phyloP scores from a whole-genome alignment of 176 grass and related monocot species.

The Dactylis glomerata region DNA sequence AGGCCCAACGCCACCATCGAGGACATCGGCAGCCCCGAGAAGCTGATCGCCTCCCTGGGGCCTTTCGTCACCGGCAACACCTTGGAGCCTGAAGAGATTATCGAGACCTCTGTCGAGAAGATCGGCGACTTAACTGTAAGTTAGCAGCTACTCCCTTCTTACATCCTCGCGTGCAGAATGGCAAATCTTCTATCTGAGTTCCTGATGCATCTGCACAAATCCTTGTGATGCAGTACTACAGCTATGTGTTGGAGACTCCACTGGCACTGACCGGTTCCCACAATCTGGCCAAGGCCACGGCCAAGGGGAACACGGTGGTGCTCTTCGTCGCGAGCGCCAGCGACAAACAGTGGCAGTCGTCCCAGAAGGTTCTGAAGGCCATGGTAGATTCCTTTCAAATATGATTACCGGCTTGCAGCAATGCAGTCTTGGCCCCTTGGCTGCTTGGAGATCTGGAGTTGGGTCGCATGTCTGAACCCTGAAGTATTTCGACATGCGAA shows the following conservation, averaged over 20 bases:
- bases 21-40: conserved; percentile 92
- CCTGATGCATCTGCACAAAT: background rate
- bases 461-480: background rate
- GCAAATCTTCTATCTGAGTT: background rate
- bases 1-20: conserved; percentile 84
- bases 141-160: no score
- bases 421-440: background rate
- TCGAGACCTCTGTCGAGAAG: conserved; percentile 66
- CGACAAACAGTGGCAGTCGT: conserved; percentile 79
- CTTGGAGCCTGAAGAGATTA: conserved; percentile 73
- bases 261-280: conserved; percentile 80
- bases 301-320: conserved; percentile 90
- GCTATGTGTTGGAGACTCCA: conserved; percentile 87
- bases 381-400: conserved; percentile 85
- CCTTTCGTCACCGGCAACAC: conserved; percentile 98
- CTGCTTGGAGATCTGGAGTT: background rate
- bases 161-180: background rate
- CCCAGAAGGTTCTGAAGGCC: conserved; percentile 70
- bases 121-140: conserved; percentile 67
- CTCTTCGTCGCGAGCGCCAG: conserved; percentile 89
- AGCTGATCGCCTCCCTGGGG: conserved; percentile 79
- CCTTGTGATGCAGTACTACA: conserved; percentile 74
- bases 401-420: conserved; percentile 19
- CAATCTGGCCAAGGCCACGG: conserved; percentile 96
- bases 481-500: background rate